Evolutionary conservation across 2,329 filamentous ascomycete genomes (phyloP), one percentile per base, ranked within the genome.

Genomic region (Cryphonectria parasitica): DNA sequence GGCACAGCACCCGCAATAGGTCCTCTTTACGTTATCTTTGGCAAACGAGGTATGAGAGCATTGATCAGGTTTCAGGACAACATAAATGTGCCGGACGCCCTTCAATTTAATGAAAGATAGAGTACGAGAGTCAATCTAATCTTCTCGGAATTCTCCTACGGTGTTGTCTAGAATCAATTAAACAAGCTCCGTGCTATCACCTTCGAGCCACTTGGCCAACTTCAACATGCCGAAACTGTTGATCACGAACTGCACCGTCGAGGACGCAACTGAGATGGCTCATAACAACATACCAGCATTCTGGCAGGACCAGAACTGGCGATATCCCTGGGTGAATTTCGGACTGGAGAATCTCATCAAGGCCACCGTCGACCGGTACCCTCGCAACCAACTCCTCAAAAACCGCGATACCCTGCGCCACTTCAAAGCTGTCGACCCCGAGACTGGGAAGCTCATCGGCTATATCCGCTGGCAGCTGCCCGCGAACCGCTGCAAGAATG

Each of bases 381-480:
- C 72, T 28, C 72, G 69, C 15, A 75, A 72, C 64, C 63, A 52
- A 28, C 71, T 76, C 11, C 69, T 75, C n/a, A 64, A 65, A 31
- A 67, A 75, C 49, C 71, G 74, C 1, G 69, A 52, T 2, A 63
- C 58, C 10, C 45, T 68, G 25, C 74, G 75, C 19, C 75, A 77
- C 67, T 70, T 73, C 58, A 75, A 73, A 52, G 75, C 74, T 31
- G 72, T 77, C 39, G 74, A 76, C 54, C 56, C 68, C 3, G 60
- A 54, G 60, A 76, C 75, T 10, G 74, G 74, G 13, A 64, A 66
- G 61, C 39, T 76, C 10, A 39, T 76, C 1, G 75, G 75, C 0
- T 76, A 75, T 62, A 72, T 69, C 31, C 73, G 75, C 22, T 77
- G 75, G 75, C 28, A 60, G n/a, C 68, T 76, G 0, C 74, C 75